Conservation (phyloP, 2,329 filamentous ascomycete species). For the Blastomyces parvus region DNA sequence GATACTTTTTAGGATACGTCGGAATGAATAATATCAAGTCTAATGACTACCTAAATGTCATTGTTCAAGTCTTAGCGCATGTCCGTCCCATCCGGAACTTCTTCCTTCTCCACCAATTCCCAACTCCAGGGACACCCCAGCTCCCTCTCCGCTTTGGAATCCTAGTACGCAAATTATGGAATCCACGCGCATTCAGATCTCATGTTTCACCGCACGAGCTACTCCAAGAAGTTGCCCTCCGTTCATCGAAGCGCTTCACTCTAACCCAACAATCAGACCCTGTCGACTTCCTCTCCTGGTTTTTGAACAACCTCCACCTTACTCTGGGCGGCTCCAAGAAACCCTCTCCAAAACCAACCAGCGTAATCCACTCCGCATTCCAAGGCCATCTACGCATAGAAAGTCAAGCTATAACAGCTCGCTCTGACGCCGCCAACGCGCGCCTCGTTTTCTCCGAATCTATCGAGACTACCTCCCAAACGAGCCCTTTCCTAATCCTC, state of each 20-base stretch:
- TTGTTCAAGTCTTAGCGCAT: constrained; percentile 84
- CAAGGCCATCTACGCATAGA: constrained; percentile 88
- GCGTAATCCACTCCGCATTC: constrained; percentile 85
- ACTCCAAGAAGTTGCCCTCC: constrained; percentile 83
- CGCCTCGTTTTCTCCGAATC: constrained; percentile 89
- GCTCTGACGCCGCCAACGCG: constrained; percentile 70
- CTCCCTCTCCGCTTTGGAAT: constrained; percentile 81
- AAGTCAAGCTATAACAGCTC: constrained; percentile 85
- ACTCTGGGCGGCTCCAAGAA: constrained; percentile 85
- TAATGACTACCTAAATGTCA: constrained; percentile 96
- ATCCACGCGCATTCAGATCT: constrained; percentile 86
- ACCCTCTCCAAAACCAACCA: constrained; percentile 54
- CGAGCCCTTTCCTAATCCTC: constrained; percentile 76
- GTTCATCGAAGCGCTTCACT: constrained; percentile 85
- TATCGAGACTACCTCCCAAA: constrained; percentile 65
- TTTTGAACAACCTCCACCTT: constrained; percentile 89
- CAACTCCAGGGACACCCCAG: constrained; percentile 54
- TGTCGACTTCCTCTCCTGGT: constrained; percentile 94
- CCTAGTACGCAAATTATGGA: constrained; percentile 95
- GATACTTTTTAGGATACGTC: constrained; percentile 55
- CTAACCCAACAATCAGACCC: constrained; percentile 87
- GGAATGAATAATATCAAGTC: constrained; percentile 99
- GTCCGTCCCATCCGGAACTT: constrained; percentile 83
- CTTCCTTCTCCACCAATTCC: constrained; percentile 77
- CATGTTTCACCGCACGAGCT: constrained; percentile 97